Evolutionary conservation across 352 stramenopile genomes (phyloP).

Genomic region (Globisporangium abappressorium): DNA sequence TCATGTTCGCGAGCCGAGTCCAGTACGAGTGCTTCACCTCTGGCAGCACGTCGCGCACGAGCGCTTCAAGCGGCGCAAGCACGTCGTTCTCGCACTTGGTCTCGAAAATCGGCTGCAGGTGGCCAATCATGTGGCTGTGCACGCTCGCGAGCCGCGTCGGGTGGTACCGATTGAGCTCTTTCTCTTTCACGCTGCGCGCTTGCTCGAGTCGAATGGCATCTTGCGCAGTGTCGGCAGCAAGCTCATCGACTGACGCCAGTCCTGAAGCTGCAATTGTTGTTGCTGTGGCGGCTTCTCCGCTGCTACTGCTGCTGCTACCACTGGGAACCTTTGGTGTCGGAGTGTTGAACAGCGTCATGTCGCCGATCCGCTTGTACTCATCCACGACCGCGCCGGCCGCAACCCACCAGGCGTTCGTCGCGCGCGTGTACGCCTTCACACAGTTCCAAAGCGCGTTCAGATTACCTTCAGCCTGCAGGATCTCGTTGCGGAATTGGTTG

Average conservation of each 20-base stretch:
- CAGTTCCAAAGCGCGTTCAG: conserved; percentile 76
- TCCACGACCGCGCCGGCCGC: conserved; percentile 49
- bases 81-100: conserved; percentile 43
- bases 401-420: conserved; percentile 59
- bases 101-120: conserved; percentile 40
- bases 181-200: conserved; percentile 2
- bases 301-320: neutral
- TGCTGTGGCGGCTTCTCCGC: neutral
- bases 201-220: neutral
- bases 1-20: conserved; percentile 41
- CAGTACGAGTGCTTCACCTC: conserved; percentile 82
- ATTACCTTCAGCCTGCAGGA: conserved; percentile 70
- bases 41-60: conserved; percentile 48
- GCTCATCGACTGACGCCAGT: neutral
- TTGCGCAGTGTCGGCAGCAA: neutral
- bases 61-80: conserved; percentile 34
- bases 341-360: conserved; percentile 49
- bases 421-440: conserved; percentile 55
- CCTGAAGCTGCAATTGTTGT: neutral
- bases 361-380: conserved; percentile 59
- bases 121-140: conserved; percentile 30
- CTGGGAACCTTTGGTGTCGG: neutral
- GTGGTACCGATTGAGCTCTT: conserved; percentile 13
- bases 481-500: conserved; percentile 65
- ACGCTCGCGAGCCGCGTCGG: conserved; percentile 26